Base-by-base conservation (phyloP, 2,329 filamentous ascomycete genomes). In the Aspergillus intermedius region DNA sequence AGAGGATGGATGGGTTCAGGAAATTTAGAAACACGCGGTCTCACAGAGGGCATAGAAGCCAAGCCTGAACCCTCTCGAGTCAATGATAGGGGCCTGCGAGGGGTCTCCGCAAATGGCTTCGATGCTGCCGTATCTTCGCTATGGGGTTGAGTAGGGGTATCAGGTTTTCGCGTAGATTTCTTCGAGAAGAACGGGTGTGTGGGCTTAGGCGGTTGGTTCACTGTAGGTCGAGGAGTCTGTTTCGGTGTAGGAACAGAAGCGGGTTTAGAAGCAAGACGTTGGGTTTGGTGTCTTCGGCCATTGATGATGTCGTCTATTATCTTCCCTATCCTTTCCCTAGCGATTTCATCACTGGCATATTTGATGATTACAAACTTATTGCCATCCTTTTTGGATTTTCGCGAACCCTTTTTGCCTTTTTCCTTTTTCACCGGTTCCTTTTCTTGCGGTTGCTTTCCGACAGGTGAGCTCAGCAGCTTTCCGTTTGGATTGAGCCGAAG, bases 111-210 rank as follows among this genome's bases (percentile, higher is more conserved):
- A 21, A 10, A 8, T 22, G 42, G 23, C 1, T 28, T 28, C 8
- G 6, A 13, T 12, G 17, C 6, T 35, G 8, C 17, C 32, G 28
- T 23, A 44, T 45, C 30, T 22, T 44, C 23, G 10, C 34, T 19
- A 7, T 46, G 22, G 42, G 35, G 15, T 5, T 23, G 10, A 3
- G 3, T 40, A 9, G 45, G 39, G 12, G 22, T 7, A 4, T 56
- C 53, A 0, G 49, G 4, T 19, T 59, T 61, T 23, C 51, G 63
- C 7, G 67, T 64, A 5, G 73, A 19, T 56, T 83, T 86, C 5
- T 78, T 80, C 13, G 77, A 61, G 60, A 90, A 90, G 61, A 90
- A 87, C 0, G 86, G 86, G 66, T 90, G 83, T 0, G 80, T 78
- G 1, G 72, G 56, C 57, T 79, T 82, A 5, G 64, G 56, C 40